A percentile compares a stretch with the other conserved stretches of the same genome.
These are phyloP conservation scores for Cyclocybe aegerita DNA, from an alignment of 768 basidiomycete genomes.

Conservation along the genomic window DNA sequence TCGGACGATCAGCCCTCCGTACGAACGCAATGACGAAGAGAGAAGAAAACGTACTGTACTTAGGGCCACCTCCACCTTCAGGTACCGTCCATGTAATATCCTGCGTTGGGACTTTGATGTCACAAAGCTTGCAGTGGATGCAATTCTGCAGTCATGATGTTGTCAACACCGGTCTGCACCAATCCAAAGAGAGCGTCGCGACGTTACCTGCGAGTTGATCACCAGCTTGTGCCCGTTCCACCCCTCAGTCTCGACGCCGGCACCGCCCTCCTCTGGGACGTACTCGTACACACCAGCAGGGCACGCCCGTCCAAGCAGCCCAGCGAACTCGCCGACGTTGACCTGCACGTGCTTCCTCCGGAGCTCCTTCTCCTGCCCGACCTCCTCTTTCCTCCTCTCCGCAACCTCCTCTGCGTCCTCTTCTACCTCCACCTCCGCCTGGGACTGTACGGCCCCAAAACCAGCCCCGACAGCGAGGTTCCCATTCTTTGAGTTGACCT, in stretches of 20 bases:
- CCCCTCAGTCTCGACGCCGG: conserved; percentile 39
- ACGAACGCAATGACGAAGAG: background rate
- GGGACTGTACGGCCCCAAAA: conserved; percentile 20
- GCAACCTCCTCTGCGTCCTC: conserved; percentile 16
- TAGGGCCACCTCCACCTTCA: conserved; percentile 95
- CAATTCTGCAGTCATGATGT: conserved; percentile 61
- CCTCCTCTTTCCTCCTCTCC: conserved; percentile 18
- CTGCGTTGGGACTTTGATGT: conserved; percentile 94
- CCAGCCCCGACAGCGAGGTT: conserved; percentile 31
- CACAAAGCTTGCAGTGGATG: conserved; percentile 94
- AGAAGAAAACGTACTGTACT: conserved; percentile 63
- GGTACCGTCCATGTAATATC: conserved; percentile 98
- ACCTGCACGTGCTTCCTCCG: conserved; percentile 66
- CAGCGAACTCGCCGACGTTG: conserved; percentile 82
- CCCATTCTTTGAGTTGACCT: conserved; percentile 12
- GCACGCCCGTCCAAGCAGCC: conserved; percentile 85
- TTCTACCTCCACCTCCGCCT: conserved; percentile 24
- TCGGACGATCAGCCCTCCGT: too few relatives aligned
- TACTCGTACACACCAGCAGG: conserved; percentile 98
- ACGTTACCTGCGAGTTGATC: conserved; percentile 89
- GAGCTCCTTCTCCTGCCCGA: conserved; percentile 40
- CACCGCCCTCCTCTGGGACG: conserved; percentile 48
- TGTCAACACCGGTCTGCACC: too few relatives aligned
- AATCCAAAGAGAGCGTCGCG: conserved; percentile 1
- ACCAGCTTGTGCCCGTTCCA: conserved; percentile 87